A percentile compares a stretch with the other conserved stretches of the same genome.
These are phyloP conservation scores for Moniliophthora roreri DNA, from an alignment of 1,284 basidiomycete genomes.

Conservation along the genomic window DNA sequence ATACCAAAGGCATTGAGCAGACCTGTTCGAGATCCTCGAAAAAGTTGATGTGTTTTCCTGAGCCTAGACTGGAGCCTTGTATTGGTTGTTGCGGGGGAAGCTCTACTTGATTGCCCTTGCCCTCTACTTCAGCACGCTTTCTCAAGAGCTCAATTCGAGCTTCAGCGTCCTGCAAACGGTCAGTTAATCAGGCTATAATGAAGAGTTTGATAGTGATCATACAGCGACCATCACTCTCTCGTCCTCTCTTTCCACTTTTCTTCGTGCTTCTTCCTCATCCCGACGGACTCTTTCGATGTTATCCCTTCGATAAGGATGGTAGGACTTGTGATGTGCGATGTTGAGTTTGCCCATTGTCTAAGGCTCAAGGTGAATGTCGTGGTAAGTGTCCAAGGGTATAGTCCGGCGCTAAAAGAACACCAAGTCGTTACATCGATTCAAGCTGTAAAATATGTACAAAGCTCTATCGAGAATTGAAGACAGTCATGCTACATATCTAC, in stretches of 20 bases:
- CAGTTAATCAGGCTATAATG: constrained; percentile 14
- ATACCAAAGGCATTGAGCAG: constrained; percentile 14
- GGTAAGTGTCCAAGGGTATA: no score
- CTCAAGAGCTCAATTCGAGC: constrained; percentile 70
- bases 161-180: constrained; percentile 64
- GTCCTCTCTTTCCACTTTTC: constrained; percentile 65
- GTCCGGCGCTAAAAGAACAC: no score
- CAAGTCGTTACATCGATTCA: no score
- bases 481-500: no score
- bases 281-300: constrained; percentile 77
- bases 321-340: constrained; percentile 89
- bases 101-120: constrained; percentile 37
- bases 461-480: no score
- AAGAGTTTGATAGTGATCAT: constrained; percentile 24
- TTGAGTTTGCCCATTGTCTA: constrained; percentile 74
- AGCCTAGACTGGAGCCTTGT: constrained; percentile 5
- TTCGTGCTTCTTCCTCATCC: constrained; percentile 80
- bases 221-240: constrained; percentile 72
- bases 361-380: background rate
- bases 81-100: background rate
- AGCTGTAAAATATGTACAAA: no score
- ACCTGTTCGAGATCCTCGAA: constrained; percentile 76
- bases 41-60: constrained; percentile 70
- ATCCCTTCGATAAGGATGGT: constrained; percentile 82
- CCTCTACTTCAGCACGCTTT: constrained; percentile 48